Base-by-base conservation (phyloP, 163 green algal genomes). In the Scenedesmus sp. region DNA sequence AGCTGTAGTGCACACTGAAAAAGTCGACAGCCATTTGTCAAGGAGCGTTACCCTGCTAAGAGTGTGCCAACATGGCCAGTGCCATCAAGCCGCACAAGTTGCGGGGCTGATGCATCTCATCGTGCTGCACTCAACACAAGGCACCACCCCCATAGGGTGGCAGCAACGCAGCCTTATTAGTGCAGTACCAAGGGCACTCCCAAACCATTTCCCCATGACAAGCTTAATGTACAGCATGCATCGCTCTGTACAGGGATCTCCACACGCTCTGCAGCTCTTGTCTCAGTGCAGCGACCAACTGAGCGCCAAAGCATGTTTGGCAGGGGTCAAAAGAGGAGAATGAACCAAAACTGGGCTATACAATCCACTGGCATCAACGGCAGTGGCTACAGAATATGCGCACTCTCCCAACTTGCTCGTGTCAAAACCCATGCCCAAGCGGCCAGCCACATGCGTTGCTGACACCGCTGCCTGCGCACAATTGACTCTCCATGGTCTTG, bases 201-300 rank as follows among this genome's bases (percentile, higher is more conserved):
- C 10, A 76, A 26, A 34, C 34, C 2, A 26, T 26, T 79, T 26
- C 16, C 70, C 70, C 70, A 79, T 18, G 15, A 52, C 70, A 79
- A 79, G 70, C 70, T 79, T 79, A 52, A 79, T 79, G 20, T 79
- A 79, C 70, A 79, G 70, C 70, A 79, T 52, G 70, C 18, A 79
- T 4, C 23, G 70, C 70, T 46, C 4, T 52, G 23, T 79, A 79
- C 23, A 76, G 66, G 16, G 16, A 46, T 4, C 23, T 79, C 12
- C 18, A 23, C 70, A 79, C 18, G 2, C 23, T 15, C 70, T 5
- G 5, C 70, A 79, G 70, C 70, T 79, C 23, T 79, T 79, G 70
- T 79, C 23, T 52, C 70, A 79, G 70, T 18, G 23, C 20, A 79
- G 70, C 23, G 23, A 79, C 70, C 70, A 52, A 8, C 70, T 79